Percentiles rank a stretch among this genome's conserved stretches.
These are phyloP conservation scores for Calamus simplicifolius DNA, from an alignment of 176 grass and related monocot species.

Conservation along the genomic window DNA sequence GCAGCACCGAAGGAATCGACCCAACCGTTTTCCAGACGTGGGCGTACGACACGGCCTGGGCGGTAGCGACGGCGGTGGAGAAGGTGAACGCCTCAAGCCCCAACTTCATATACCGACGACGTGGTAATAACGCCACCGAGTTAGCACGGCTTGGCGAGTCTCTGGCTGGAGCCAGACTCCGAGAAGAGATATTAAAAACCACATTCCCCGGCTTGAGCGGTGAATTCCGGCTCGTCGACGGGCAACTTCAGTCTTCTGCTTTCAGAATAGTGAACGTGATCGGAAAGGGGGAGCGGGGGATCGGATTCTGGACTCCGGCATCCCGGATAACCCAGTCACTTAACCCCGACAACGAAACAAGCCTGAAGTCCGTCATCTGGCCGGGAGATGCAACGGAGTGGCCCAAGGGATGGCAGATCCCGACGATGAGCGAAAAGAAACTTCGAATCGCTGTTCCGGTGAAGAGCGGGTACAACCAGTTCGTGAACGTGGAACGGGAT, in stretches of 20 bases:
- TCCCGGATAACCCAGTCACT: constrained; percentile 16
- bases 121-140: constrained; percentile 14
- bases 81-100: constrained; percentile 11
- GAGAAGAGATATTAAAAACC: constrained; percentile 23
- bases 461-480: constrained; percentile 58
- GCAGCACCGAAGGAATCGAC: too few species aligned
- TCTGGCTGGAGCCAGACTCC: constrained; percentile 26
- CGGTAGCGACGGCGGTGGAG: constrained; percentile 16
- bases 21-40: too few species aligned
- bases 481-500: constrained; percentile 21
- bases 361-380: constrained; percentile 41
- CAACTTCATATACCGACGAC: constrained; percentile 1
- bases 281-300: constrained; percentile 29
- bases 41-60: too few species aligned
- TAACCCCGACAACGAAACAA: background rate
- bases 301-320: constrained; percentile 59
- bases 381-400: constrained; percentile 11
- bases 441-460: constrained; percentile 45
- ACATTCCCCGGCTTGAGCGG: constrained; percentile 57
- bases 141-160: constrained; percentile 39
- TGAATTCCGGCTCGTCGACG: constrained; percentile 40
- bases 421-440: constrained; percentile 12
- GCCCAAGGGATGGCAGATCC: constrained; percentile 57
- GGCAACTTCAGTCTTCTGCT: constrained; percentile 41
- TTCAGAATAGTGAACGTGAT: constrained; percentile 68